A percentile compares a stretch with the other conserved stretches of the same genome.
Conservation (phyloP, 805 yeast genomes). For the Pichia occidentalis region DNA sequence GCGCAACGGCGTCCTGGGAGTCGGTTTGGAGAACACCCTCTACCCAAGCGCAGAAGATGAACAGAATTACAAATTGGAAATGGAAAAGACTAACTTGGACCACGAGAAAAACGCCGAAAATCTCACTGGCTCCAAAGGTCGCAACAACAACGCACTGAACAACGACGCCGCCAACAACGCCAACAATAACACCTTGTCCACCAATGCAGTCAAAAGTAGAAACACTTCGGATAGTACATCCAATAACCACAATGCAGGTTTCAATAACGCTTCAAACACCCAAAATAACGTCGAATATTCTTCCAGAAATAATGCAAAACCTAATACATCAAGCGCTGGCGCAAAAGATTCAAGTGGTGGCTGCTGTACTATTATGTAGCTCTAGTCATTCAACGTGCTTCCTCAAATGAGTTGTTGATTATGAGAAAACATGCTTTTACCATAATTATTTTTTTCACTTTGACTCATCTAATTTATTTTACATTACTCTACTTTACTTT, state of each 20-base stretch:
- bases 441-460: too few relatives aligned
- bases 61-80: slow-evolving; percentile 13
- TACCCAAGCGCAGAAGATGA: slow-evolving; percentile 25
- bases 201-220: too few relatives aligned
- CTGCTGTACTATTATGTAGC: slow-evolving; percentile 30
- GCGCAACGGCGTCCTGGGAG: slow-evolving; percentile 20
- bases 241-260: slow-evolving; percentile 6
- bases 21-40: slow-evolving; percentile 24
- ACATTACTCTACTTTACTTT: too few relatives aligned
- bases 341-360: slow-evolving; percentile 25
- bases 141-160: slow-evolving; percentile 1
- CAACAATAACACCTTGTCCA: too few relatives aligned
- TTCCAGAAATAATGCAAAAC: neutral
- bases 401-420: too few relatives aligned
- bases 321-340: slow-evolving; percentile 8
- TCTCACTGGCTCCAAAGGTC: neutral
- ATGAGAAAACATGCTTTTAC: too few relatives aligned
- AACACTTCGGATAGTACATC: too few relatives aligned
- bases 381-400: too few relatives aligned
- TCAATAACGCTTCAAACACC: slow-evolving; percentile 4
- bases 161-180: too few relatives aligned
- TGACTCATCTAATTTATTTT: too few relatives aligned
- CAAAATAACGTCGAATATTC: neutral
- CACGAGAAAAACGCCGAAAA: neutral
- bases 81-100: neutral